Base-by-base conservation (phyloP, 1,284 basidiomycete genomes). In the Inonotus obliquus region DNA sequence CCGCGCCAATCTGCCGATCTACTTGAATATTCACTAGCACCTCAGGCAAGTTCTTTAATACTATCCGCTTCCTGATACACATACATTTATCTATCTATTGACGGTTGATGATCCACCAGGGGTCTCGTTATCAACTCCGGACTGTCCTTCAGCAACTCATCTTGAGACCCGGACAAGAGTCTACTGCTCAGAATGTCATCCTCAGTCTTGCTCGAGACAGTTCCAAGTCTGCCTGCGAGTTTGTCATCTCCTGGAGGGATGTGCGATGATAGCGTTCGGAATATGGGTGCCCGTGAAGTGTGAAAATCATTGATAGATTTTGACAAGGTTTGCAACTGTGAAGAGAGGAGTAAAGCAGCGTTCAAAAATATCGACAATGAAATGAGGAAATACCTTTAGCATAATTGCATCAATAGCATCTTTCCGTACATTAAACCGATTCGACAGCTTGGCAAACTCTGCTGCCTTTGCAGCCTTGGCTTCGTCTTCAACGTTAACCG, bases 361-460 rank as follows among this genome's bases (percentile, higher is more conserved):
- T 21, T 5, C 41, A 4, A n/a, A 44, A 17, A 44, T 21, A n/a
- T n/a, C 41, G 17, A 14, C n/a, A 44, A 7, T 7, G 41, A 44
- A 17, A 4, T 1, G 39, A 37, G 25, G 49, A 69, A 73, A 44
- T 61, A 87, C 89, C 79, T 88, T 89, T 69, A 70, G 70, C 89
- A 91, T 90, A 39, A 91, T 86, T 41, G 77, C 79, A 58, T 83
- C 79, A 29, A 90, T 87, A 37, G 83, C 81, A 59, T 82, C 79
- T 68, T 84, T 88, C 53, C 86, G 78, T 14, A 84, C 84, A 58
- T 81, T 79, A 70, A 91, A 91, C 66, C 84, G 82, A 62, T 82
- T 78, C 9, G 85, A 79, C 39, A 90, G 75, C 63, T 77, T 82
- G 7, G 81, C 77, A 70, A 91, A 91, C 68, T 89, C 84, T 58